Evolutionary conservation across 176 grass and related monocot species (phyloP), one percentile per base, ranked within the genome.

Genomic region (Microstegium vimineum): DNA sequence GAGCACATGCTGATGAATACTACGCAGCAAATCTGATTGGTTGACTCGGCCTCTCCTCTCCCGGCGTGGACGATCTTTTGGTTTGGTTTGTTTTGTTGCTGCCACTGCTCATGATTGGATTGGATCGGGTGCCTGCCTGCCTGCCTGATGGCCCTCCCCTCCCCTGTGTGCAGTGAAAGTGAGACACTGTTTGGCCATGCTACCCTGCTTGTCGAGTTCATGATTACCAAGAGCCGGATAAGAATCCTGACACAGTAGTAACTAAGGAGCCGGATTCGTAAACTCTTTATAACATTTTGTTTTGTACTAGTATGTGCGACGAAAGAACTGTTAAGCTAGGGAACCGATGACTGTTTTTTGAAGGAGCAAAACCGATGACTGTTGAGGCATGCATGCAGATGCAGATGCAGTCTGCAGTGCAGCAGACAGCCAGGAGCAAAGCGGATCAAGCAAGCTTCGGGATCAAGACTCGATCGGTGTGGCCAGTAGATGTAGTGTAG

Each of bases 161-260:
- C n/a, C 52, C 18, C 52, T 59, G 33, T 43, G 67, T 83, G 77
- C 71, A 71, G 82, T 41, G 41, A 85, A 76, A 85, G 54, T 1
- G 47, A 35, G 27, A 75, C 26, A 18, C 41, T 72, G 18, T 66
- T 66, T 66, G 32, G 1, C 70, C 62, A 76, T 81, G 63, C 54
- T n/a, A n/a, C n/a, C n/a, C n/a, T n/a, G n/a, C 66, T 71, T 71
- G 79, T 71, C 79, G 30, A 54, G 45, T 74, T 25, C 26, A 65
- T 83, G 59, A 79, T 32, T 59, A 34, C 28, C n/a, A 72, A 10
- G 40, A 46, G 23, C 25, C 12, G 4, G 59, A 61, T 25, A 27
- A 33, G 60, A 66, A 42, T 67, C 22, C n/a, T n/a, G n/a, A n/a
- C n/a, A n/a, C n/a, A n/a, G n/a, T n/a, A n/a, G n/a, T n/a, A n/a